phyloP scores from a whole-genome alignment of 345 rosid genomes.

The Syzygium oleosum region DNA sequence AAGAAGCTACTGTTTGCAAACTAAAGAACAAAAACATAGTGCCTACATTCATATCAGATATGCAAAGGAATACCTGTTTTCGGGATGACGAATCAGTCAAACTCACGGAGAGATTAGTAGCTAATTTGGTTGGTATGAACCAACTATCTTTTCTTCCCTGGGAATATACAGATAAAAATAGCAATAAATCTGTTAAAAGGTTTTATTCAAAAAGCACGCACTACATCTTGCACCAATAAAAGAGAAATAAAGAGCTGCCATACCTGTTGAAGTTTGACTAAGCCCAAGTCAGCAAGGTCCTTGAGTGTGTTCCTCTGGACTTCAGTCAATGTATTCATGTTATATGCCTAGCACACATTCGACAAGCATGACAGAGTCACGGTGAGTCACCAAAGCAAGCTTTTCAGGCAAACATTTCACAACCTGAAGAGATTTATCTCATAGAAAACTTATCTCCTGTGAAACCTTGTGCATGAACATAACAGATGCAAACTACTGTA shows the following conservation, averaged over 20 bases:
- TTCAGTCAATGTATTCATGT: constrained; percentile 74
- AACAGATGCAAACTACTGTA: constrained; percentile 4
- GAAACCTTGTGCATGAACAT: neutral
- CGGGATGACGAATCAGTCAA: constrained; percentile 80
- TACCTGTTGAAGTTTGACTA: constrained; percentile 97
- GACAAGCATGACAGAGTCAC: neutral
- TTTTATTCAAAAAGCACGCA: neutral
- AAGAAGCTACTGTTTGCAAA: neutral
- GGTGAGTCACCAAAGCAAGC: neutral
- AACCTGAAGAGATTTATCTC: neutral
- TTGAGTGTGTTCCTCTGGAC: constrained; percentile 52
- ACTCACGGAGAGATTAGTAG: constrained; percentile 84
- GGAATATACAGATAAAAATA: constrained; percentile 3
- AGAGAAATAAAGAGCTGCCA: neutral
- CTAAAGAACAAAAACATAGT: neutral
- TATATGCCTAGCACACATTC: constrained; percentile 55
- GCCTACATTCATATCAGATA: neutral
- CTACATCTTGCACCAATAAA: neutral
- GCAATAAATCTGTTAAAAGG: neutral
- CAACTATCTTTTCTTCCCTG: constrained; percentile 95
- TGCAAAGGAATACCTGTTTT: constrained; percentile 52
- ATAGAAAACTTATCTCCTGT: neutral
- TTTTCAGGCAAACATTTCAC: neutral
- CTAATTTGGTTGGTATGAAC: constrained; percentile 94
- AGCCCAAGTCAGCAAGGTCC: constrained; percentile 93